phyloP scores from a whole-genome alignment of 495 filamentous ascomycete genomes.

The Elasticomyces elasticus region DNA sequence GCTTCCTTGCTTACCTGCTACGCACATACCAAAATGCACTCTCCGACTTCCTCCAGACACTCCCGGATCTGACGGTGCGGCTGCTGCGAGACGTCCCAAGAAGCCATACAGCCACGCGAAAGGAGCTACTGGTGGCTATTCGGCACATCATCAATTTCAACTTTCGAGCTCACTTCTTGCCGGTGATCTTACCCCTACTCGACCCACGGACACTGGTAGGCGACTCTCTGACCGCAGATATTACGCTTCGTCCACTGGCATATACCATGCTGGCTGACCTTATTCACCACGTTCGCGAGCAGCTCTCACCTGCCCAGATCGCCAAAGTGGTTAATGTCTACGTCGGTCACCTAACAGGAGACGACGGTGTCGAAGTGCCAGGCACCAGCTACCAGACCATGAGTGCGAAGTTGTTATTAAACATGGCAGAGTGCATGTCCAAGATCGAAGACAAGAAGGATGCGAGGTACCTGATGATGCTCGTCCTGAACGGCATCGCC shows the following conservation, averaged over 20 bases:
- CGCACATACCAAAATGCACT: conserved; percentile 80
- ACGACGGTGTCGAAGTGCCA: conserved; percentile 52
- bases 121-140: conserved; percentile 92
- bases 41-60: conserved; percentile 73
- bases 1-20: conserved; percentile 89
- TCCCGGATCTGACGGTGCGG: conserved; percentile 86
- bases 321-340: conserved; percentile 92
- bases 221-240: conserved; percentile 91
- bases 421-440: conserved; percentile 95
- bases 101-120: conserved; percentile 85
- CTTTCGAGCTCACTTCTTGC: conserved; percentile 88
- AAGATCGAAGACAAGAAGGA: conserved; percentile 83
- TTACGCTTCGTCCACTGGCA: conserved; percentile 87
- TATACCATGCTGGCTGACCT: conserved; percentile 98
- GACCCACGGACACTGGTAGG: conserved; percentile 91
- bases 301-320: conserved; percentile 75
- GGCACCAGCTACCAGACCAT: conserved; percentile 99
- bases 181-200: conserved; percentile 87
- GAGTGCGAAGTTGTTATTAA: conserved; percentile 93
- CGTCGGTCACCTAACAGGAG: conserved; percentile 90
- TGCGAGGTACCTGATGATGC: conserved; percentile 88
- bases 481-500: conserved; percentile 94
- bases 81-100: conserved; percentile 87
- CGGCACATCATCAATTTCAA: conserved; percentile 99
- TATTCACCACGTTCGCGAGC: conserved; percentile 91